phyloP scores from a whole-genome alignment of 306 rosid species.

The Trichosanthes truncata region DNA sequence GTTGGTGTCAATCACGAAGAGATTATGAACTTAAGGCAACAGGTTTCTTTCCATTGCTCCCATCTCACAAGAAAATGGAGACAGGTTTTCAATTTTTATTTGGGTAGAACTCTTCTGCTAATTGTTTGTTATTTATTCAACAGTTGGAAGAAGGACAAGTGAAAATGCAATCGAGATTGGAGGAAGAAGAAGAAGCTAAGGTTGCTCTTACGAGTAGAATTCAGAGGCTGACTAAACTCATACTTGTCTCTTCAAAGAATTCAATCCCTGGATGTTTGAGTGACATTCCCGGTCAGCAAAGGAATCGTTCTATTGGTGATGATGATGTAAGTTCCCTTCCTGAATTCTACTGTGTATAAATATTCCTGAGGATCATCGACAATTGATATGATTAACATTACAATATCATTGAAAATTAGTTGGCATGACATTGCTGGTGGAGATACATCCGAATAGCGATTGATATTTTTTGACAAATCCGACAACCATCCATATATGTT shows the following conservation, averaged over 20 bases:
- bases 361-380: not conserved
- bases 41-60: constrained; percentile 33
- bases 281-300: constrained; percentile 71
- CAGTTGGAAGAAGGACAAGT: constrained; percentile 98
- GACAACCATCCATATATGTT: not conserved
- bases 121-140: constrained; percentile 12
- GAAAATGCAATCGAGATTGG: constrained; percentile 96
- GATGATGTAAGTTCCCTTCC: constrained; percentile 61
- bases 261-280: constrained; percentile 70
- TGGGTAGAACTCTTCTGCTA: not conserved
- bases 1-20: constrained; percentile 90
- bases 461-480: not conserved
- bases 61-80: not conserved
- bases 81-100: not conserved
- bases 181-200: constrained; percentile 99
- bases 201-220: constrained; percentile 98
- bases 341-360: not conserved
- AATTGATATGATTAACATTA: not conserved
- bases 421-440: not conserved
- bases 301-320: constrained; percentile 46
- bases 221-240: constrained; percentile 96
- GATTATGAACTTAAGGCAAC: constrained; percentile 69
- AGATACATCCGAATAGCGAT: not conserved
- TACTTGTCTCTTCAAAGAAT: constrained; percentile 92
- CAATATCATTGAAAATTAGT: not conserved